Base-by-base conservation (phyloP, 2,329 filamentous ascomycete species). In the Colletotrichum musicola region DNA sequence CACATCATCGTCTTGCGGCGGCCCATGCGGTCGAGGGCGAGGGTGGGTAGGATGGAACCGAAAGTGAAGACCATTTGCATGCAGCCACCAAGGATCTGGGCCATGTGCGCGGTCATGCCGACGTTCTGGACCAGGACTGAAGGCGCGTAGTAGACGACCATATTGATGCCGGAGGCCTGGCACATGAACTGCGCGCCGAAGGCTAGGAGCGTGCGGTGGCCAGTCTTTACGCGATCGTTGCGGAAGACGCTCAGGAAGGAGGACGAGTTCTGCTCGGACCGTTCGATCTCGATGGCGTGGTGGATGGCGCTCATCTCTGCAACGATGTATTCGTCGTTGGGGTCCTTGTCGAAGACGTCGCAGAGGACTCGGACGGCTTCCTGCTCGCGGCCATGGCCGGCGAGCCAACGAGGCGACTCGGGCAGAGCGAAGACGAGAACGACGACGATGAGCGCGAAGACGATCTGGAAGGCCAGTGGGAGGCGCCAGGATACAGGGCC, bases 171-270 rank as follows among this genome's bases (percentile, higher is more conserved):
- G 4, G 79, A 78, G 56, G 83, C 77, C 66, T 87, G 85, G 57
- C 88, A 84, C 80, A 85, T 84, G 60, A 83, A 81, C 61, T 84
- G 81, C 59, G 82, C 79, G n/a, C 81, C 79, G 71, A 79, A 85
- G 0, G 83, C 84, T 4, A 87, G 77, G 2, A 85, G 71, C 16
- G 86, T 81, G 2, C 84, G 76, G 35, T 79, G 72, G 0, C 83
- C 76, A 4, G 80, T 86, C 72, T 81, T 77, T 12, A 83, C 74
- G 51, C 78, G 78, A 68, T 82, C 84, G 9, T 77, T 77, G 72
- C 80, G 80, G 65, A 86, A 77, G 1, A 86, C 82, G 72, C 13
- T 77, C 73, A 78, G 78, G 81, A 63, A 78, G 70, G 75, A 83
- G 75, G 42, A 77, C 72, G 40, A 80, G 76, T 53, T 71, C n/a